A percentile compares a stretch with the other conserved stretches of the same genome.
These are phyloP conservation scores for Pugionium dolabratum DNA, from an alignment of 345 rosid species.

Conservation along the genomic window DNA sequence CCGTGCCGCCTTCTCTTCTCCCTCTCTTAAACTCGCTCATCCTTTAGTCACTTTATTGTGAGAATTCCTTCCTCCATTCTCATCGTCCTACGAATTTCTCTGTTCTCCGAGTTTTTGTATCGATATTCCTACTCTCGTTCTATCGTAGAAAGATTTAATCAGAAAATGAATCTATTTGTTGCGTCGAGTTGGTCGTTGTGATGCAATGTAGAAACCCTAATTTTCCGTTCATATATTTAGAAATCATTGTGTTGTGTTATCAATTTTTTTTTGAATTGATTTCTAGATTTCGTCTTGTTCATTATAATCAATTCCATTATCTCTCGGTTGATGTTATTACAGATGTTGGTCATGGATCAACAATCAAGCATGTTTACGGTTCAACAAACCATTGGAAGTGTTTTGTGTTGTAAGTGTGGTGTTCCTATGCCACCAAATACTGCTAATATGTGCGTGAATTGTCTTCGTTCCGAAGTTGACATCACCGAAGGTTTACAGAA, in stretches of 20 bases:
- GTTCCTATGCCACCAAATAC: conserved; percentile 56
- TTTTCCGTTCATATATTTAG: background rate
- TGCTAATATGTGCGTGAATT: conserved; percentile 64
- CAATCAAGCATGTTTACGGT: conserved; percentile 56
- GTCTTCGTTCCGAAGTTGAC: conserved; percentile 61
- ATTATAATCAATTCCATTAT: background rate
- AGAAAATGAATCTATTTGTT: too few species aligned
- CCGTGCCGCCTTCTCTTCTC: too few species aligned
- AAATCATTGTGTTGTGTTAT: background rate
- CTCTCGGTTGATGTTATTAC: conserved; percentile 2
- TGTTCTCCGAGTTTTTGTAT: too few species aligned
- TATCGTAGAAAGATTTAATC: too few species aligned
- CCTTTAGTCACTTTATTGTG: too few species aligned
- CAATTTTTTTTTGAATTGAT: background rate
- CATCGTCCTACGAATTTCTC: too few species aligned
- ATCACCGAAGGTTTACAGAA: conserved; percentile 64
- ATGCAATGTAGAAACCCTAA: too few species aligned
- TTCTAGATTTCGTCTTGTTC: background rate
- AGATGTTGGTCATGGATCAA: conserved; percentile 45
- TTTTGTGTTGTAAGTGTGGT: conserved; percentile 64
- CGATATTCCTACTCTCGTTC: too few species aligned
- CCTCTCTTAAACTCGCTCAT: too few species aligned
- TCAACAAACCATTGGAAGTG: conserved; percentile 53
- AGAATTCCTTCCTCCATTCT: too few species aligned
- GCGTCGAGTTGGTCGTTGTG: too few species aligned